A percentile compares a stretch with the other conserved stretches of the same genome.
Evolutionary conservation across 1,284 basidiomycete species (phyloP).

Genomic region (Rhizoctonia solani): DNA sequence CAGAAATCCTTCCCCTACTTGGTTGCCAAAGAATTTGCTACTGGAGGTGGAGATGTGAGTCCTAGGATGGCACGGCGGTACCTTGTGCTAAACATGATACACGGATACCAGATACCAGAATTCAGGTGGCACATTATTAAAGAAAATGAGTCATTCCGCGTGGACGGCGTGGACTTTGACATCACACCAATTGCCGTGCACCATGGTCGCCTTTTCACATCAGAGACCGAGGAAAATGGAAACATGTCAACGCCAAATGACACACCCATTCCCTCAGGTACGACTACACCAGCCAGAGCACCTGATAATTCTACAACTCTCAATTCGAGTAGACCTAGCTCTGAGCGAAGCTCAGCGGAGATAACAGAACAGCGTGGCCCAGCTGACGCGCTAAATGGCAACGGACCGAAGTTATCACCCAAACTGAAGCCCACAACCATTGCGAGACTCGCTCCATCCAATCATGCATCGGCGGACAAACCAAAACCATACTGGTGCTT

Average conservation of each 20-base stretch:
- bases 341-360: too few relatives aligned
- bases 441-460: neutral
- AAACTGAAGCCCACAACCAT: too few relatives aligned
- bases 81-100: neutral
- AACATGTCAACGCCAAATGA: slow-evolving; percentile 3
- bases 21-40: slow-evolving; percentile 71
- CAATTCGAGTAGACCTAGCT: neutral
- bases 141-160: slow-evolving; percentile 27
- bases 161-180: slow-evolving; percentile 16
- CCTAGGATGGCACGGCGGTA: neutral
- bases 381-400: too few relatives aligned
- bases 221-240: neutral
- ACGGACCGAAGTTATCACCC: too few relatives aligned
- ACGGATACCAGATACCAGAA: slow-evolving; percentile 61
- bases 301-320: neutral
- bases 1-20: slow-evolving; percentile 76
- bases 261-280: slow-evolving; percentile 18
- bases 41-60: slow-evolving; percentile 76
- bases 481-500: slow-evolving; percentile 64
- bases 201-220: slow-evolving; percentile 29
- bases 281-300: neutral
- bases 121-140: slow-evolving; percentile 80
- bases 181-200: slow-evolving; percentile 32
- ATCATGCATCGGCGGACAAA: neutral
- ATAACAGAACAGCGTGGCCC: too few relatives aligned